Base-by-base conservation (phyloP, 2,329 filamentous ascomycete genomes). In the Botrytis medusae region DNA sequence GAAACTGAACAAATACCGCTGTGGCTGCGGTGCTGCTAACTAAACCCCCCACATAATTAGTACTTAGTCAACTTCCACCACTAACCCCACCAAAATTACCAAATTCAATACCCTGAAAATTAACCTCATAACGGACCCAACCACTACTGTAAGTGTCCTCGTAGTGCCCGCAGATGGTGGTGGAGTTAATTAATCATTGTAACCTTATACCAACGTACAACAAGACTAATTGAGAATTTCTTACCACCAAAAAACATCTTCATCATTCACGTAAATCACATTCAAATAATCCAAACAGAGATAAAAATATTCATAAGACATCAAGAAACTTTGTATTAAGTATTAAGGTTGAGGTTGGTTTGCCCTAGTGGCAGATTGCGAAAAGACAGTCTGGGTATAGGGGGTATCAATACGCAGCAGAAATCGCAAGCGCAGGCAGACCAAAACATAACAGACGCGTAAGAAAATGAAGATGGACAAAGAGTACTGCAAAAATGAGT, bases 351-450 rank as follows among this genome's bases (percentile, higher is more conserved):
- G 74, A 75, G 71, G 72, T 75, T 69, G 65, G 74, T 75, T 78
- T 81, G 80, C 80, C 80, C 80, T 81, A 81, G 75, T 79, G 80
- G 80, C 80, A 81, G 80, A 81, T 80, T 80, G 79, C 78, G 75
- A 79, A 80, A 79, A 79, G 78, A 81, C 78, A 80, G 80, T 80
- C 81, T 81, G 80, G 80, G 81, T 82, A 82, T 81, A 81, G 79
- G 78, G 78, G 81, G 81, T 82, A 82, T 82, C 81, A 82, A 81
- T 79, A 80, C 79, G 78, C 79, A 79, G 78, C 77, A 76, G 73
- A 77, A 78, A 78, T 37, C 77, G 78, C 77, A 76, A 76, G 75
- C 73, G 71, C 71, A 73, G 72, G 64, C 61, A 60, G 75, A 75
- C 75, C 74, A 77, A 76, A 72, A 74, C 68, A 75, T 73, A 78